Evolutionary conservation across 495 filamentous ascomycete genomes (phyloP).

Genomic region (Hypomontagnella monticulosa): DNA sequence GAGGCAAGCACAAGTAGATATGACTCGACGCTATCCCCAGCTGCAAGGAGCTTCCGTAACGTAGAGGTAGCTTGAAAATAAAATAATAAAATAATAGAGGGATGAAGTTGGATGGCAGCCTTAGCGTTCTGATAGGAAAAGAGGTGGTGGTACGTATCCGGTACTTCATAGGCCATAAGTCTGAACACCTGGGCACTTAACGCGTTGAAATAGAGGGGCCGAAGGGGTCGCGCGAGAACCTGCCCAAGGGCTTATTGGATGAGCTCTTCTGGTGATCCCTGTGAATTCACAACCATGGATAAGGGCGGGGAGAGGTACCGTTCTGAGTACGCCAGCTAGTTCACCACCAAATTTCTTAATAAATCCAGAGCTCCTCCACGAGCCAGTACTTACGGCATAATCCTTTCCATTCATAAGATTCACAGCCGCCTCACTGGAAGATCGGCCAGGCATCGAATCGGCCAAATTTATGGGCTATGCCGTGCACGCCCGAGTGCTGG

Average conservation of each 20-base stretch:
- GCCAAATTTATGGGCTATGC: neutral
- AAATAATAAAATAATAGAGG: too few relatives aligned
- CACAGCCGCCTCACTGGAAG: conserved; percentile 24
- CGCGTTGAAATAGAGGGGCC: conserved; percentile 45
- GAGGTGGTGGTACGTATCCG: conserved; percentile 22
- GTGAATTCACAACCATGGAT: conserved; percentile 31
- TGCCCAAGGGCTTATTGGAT: conserved; percentile 49
- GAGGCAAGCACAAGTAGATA: conserved; percentile 31
- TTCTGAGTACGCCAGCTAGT: conserved; percentile 16
- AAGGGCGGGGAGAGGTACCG: conserved; percentile 26
- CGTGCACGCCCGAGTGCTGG: too few relatives aligned
- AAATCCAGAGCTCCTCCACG: conserved; percentile 16
- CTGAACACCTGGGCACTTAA: too few relatives aligned
- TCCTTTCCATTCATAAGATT: conserved; percentile 15
- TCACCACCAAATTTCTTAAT: conserved; percentile 24
- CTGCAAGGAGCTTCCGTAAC: conserved; percentile 30
- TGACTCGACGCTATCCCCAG: conserved; percentile 36
- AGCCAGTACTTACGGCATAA: conserved; percentile 18
- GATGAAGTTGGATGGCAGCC: conserved; percentile 31
- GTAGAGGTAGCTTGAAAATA: conserved; percentile 14
- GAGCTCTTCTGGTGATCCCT: conserved; percentile 48
- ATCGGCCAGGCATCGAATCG: neutral
- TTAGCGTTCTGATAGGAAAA: neutral
- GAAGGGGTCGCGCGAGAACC: conserved; percentile 35
- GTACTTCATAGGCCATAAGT: conserved; percentile 20